Evolutionary conservation across 2,329 filamentous ascomycete genomes (phyloP).

Genomic region (Tolypocladium amazonense): DNA sequence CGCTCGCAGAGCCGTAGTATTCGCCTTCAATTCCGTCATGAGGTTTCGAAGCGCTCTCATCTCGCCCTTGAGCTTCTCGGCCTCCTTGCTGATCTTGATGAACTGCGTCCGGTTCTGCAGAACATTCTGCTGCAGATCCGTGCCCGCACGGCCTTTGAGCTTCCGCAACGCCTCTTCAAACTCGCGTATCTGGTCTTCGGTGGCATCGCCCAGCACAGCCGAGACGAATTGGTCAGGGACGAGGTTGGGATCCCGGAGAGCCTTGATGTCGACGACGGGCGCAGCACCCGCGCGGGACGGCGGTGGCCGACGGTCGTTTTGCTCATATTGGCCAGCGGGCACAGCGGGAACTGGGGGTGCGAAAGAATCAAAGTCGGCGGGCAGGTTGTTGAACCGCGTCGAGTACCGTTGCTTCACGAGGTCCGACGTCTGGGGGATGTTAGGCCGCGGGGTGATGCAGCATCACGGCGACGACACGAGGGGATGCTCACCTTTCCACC

Average conservation of each 20-base stretch:
- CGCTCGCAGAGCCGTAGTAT: slow-evolving; percentile 55
- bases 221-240: slow-evolving; percentile 71
- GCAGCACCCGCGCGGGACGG: slow-evolving; percentile 43
- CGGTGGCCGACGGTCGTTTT: slow-evolving; percentile 38
- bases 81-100: slow-evolving; percentile 98
- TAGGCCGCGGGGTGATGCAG: slow-evolving; percentile 6
- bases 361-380: slow-evolving; percentile 56
- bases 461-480: background rate
- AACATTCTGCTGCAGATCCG: slow-evolving; percentile 87
- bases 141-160: slow-evolving; percentile 66
- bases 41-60: slow-evolving; percentile 85
- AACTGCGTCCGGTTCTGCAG: slow-evolving; percentile 97
- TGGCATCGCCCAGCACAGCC: slow-evolving; percentile 68
- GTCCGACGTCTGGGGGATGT: slow-evolving; percentile 51
- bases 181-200: slow-evolving; percentile 74
- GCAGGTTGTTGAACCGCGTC: slow-evolving; percentile 74
- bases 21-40: slow-evolving; percentile 84
- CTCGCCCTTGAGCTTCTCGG: slow-evolving; percentile 91
- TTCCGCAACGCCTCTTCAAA: slow-evolving; percentile 69
- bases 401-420: slow-evolving; percentile 93
- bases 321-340: slow-evolving; percentile 50
- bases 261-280: slow-evolving; percentile 64
- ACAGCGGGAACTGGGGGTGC: slow-evolving; percentile 64
- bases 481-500: slow-evolving; percentile 40
- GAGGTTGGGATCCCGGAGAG: slow-evolving; percentile 69